Conservation (phyloP, 768 basidiomycete species). For the Mycena galericulata region DNA sequence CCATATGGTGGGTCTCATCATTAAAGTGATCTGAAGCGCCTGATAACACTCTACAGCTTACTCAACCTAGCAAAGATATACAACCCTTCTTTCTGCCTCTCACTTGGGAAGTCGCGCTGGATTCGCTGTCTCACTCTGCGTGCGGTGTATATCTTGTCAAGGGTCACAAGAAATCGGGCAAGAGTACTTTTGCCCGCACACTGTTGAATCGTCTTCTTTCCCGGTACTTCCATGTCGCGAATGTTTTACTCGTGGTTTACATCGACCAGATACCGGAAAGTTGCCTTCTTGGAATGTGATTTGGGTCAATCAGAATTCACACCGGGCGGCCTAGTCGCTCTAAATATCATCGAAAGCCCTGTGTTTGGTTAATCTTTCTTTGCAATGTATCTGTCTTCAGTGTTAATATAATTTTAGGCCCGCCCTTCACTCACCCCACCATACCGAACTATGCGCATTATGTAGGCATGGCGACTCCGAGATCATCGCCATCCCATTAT, state of each 20-base stretch:
- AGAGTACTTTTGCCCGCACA: conserved; percentile 87
- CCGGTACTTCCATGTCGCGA: conserved; percentile 54
- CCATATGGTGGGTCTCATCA: conserved; percentile 56
- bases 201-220: conserved; percentile 76
- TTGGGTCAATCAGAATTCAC: conserved; percentile 95
- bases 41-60: conserved; percentile 44
- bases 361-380: conserved; percentile 73
- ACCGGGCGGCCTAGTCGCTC: conserved; percentile 84
- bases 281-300: conserved; percentile 94
- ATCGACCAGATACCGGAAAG: conserved; percentile 70
- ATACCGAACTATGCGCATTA: conserved; percentile 83
- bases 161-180: conserved; percentile 90
- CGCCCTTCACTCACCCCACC: conserved; percentile 87
- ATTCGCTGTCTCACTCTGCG: conserved; percentile 36
- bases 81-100: conserved; percentile 51
- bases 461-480: conserved; percentile 83
- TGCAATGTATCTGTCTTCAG: background rate
- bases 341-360: conserved; percentile 76
- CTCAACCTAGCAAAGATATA: conserved; percentile 51
- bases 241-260: conserved; percentile 11
- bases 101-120: conserved; percentile 54
- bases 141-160: conserved; percentile 72
- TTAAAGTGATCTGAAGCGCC: background rate
- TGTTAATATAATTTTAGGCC: conserved; percentile 61
- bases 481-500: conserved; percentile 82